Base-by-base conservation (phyloP, 1,139 yeast genomes). In the Candida dubliniensis region DNA sequence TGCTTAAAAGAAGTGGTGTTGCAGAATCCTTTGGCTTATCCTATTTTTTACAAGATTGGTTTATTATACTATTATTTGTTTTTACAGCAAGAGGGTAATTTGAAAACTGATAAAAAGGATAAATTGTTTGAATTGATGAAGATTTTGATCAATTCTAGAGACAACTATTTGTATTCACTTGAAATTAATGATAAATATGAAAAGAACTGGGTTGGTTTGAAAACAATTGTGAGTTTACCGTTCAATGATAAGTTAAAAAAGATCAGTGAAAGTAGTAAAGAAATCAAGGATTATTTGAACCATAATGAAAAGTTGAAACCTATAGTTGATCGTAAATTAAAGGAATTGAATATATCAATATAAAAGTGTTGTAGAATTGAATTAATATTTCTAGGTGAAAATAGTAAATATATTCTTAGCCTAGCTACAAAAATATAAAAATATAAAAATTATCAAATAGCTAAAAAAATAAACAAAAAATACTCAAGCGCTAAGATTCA, bases 121-220 rank as follows among this genome's bases (percentile, higher is more conserved):
- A 59, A 59, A 41, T 39, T 58, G 32, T 37, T 58, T 36, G 67
- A 63, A 35, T 48, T 57, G 32, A 43, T 59, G 31, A 63, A 58
- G 25, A 47, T 55, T 33, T 54, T 76, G 48, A 65, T 56, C 43
- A 65, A 65, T 36, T 65, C 76, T 2, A 61, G 84, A 36, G 74
- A 82, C 55, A 76, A 81, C 56, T 86, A 79, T 54, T 67, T 84
- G 44, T 75, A 95, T 49, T 67, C 90, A 10, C 81, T 87, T 11
- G 97, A 91, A 64, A 69, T 91, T 38, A 84, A 88, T 53, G 87
- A 85, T 35, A 71, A 72, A 36, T 85, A 80, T 60, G 64, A 78
- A 13, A 76, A 87, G 50, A 86, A 88, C 18, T 90, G 96, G 96
- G 67, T 82, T 44, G 95, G 96, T 0, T 68, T 89, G 3, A 73